A percentile compares a stretch with the other conserved stretches of the same genome.
Conservation (phyloP, 2,329 filamentous ascomycete genomes). For the Pyrenochaeta sp. region DNA sequence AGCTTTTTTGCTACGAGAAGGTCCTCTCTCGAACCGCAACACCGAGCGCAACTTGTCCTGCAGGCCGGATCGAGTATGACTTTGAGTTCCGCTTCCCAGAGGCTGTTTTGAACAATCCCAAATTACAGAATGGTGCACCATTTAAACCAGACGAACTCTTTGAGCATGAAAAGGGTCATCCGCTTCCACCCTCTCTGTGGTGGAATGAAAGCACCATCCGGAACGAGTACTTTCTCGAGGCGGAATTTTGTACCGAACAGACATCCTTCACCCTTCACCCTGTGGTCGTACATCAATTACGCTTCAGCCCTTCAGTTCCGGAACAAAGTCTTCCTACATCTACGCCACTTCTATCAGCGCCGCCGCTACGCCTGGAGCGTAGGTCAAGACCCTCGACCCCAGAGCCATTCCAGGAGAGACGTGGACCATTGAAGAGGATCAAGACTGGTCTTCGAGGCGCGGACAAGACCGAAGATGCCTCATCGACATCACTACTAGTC, state of each 20-base stretch:
- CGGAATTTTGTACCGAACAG: conserved; percentile 19
- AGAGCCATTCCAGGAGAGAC: conserved; percentile 10
- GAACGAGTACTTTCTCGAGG: conserved; percentile 31
- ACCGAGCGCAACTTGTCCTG: conserved; percentile 23
- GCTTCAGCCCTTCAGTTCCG: conserved; percentile 25
- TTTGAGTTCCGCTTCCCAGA: conserved; percentile 36
- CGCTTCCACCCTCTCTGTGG: conserved; percentile 29
- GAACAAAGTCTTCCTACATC: conserved; percentile 9
- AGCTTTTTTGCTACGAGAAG: conserved; percentile 22
- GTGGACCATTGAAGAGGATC: conserved; percentile 11
- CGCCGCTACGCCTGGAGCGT: conserved; percentile 20
- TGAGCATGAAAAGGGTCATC: conserved; percentile 19
- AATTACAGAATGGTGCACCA: conserved; percentile 10
- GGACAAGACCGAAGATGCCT: conserved; percentile 12
- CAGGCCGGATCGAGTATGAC: conserved; percentile 24
- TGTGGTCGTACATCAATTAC: conserved; percentile 24
- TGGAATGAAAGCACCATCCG: conserved; percentile 22
- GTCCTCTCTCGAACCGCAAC: conserved; percentile 7
- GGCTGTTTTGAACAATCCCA: conserved; percentile 16
- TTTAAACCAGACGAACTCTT: conserved; percentile 16
- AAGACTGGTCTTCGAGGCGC: conserved; percentile 13
- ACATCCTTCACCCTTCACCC: conserved; percentile 23
- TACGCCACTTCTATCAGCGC: conserved; percentile 6
- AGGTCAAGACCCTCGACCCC: conserved; percentile 18
- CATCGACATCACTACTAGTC: conserved; percentile 22